Evolutionary conservation across 208 protist genomes (phyloP), one percentile per base, ranked within the genome.

Genomic region (Trypanosoma lewisi): DNA sequence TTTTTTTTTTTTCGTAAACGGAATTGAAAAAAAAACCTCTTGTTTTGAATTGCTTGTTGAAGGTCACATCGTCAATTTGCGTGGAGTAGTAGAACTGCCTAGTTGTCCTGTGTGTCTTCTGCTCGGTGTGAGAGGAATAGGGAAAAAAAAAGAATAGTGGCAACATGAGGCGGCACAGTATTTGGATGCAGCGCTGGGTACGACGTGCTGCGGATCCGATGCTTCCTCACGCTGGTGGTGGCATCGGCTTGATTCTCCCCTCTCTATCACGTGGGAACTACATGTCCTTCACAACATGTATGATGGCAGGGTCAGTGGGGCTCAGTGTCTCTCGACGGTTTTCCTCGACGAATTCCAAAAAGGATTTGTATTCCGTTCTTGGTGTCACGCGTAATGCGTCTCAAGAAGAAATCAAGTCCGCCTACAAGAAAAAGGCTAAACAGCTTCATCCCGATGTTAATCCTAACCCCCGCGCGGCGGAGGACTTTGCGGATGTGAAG

Each of bases 401-500:
- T 17, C 54, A 70, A 58, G 82, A 96, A 55, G 79, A 94, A 63
- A 89, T 96, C 56, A 96, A 96, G 56, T 55, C 71, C 6, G 90
- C 87, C 27, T 96, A 96, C 73, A 87, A 89, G 59, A 81, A 83
- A 49, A 85, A 87, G 50, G 88, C 87, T 8, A 94, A 94, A 73
- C 83, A 85, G 41, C 80, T 93, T 27, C 90, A 96, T 53, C 90
- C 90, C 19, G 90, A 96, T 66, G 87, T 94, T 23, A 93, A 93
- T 63, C 84, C 85, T 2, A 85, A 75, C 54, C 85, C 85, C 16
- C 70, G 80, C 39, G 87, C 90, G 2, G 87, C 87, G 16, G 79
- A 92, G 73, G 84, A 94, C 73, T 96, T 96, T 72, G 78, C 83
- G 11, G 82, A 89, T 73, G 85, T 89, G n/a, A 96, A 94, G 65